Conservation (phyloP, 2,329 filamentous ascomycete genomes). For the Neocatenulostroma microsporum region DNA sequence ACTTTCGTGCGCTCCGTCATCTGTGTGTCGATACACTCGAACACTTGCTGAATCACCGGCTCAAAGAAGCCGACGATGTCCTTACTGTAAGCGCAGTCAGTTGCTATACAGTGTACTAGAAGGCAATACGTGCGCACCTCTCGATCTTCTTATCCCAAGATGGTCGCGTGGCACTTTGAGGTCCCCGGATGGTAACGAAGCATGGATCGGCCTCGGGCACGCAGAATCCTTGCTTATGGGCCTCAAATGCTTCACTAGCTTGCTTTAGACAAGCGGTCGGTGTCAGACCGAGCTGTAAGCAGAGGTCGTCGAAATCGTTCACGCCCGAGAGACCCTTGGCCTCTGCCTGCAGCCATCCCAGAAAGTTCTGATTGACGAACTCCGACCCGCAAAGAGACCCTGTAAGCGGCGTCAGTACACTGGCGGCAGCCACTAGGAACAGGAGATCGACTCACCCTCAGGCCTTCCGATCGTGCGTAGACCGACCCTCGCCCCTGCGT, state of each 20-base stretch:
- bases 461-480: slow-evolving; percentile 3
- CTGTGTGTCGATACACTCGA: slow-evolving; percentile 2
- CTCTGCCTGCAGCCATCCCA: slow-evolving; percentile 3
- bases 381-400: slow-evolving; percentile 10
- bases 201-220: background rate
- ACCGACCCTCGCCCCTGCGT: slow-evolving; percentile 4
- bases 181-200: background rate
- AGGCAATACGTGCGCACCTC: background rate
- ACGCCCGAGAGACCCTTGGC: background rate
- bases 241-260: slow-evolving; percentile 2
- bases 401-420: background rate
- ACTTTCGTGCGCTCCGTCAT: background rate
- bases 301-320: background rate
- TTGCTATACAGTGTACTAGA: too few relatives aligned
- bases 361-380: slow-evolving; percentile 6
- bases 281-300: slow-evolving; percentile 1
- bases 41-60: slow-evolving; percentile 6
- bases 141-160: background rate
- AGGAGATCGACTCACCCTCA: background rate
- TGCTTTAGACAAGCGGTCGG: background rate
- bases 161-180: too few relatives aligned
- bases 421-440: too few relatives aligned
- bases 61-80: slow-evolving; percentile 2
- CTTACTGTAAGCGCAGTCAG: background rate
- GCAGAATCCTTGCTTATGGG: background rate